Percentiles rank a stretch among this genome's conserved stretches.
phyloP scores from a whole-genome alignment of 2,329 filamentous ascomycete species.

The Gnomoniopsis sp. region DNA sequence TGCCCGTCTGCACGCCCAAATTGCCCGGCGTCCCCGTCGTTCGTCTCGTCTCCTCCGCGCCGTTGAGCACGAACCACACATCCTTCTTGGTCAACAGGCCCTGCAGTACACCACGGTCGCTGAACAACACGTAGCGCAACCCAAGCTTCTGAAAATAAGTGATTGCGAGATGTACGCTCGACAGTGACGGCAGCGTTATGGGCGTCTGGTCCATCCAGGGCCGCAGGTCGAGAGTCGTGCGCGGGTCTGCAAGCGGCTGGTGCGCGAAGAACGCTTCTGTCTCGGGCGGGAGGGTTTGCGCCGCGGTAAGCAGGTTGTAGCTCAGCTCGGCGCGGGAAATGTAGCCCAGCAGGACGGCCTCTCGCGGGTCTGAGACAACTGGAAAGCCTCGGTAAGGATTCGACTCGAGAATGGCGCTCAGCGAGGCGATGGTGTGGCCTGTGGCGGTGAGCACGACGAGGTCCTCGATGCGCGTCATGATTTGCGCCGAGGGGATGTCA shows the following conservation, averaged over 20 bases:
- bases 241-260: constrained; percentile 75
- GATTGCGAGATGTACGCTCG: constrained; percentile 78
- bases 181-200: constrained; percentile 77
- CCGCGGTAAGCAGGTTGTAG: constrained; percentile 70
- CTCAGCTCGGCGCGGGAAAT: constrained; percentile 87
- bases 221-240: constrained; percentile 76
- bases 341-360: constrained; percentile 82
- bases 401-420: constrained; percentile 66
- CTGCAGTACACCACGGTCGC: constrained; percentile 74
- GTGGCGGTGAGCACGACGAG: constrained; percentile 82
- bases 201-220: constrained; percentile 99
- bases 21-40: constrained; percentile 25
- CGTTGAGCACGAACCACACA: constrained; percentile 88
- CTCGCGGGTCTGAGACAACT: constrained; percentile 73
- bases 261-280: constrained; percentile 84
- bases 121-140: constrained; percentile 84
- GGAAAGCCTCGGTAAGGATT: constrained; percentile 89
- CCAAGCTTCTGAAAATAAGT: constrained; percentile 95
- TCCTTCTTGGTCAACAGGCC: constrained; percentile 96
- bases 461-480: constrained; percentile 93
- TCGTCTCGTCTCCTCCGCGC: constrained; percentile 60
- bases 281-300: constrained; percentile 58
- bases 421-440: constrained; percentile 78
- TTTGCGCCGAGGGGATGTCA: constrained; percentile 78
- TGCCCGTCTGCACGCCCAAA: constrained; percentile 29